phyloP scores from a whole-genome alignment of 495 filamentous ascomycete species.

The Podospora appendiculata region DNA sequence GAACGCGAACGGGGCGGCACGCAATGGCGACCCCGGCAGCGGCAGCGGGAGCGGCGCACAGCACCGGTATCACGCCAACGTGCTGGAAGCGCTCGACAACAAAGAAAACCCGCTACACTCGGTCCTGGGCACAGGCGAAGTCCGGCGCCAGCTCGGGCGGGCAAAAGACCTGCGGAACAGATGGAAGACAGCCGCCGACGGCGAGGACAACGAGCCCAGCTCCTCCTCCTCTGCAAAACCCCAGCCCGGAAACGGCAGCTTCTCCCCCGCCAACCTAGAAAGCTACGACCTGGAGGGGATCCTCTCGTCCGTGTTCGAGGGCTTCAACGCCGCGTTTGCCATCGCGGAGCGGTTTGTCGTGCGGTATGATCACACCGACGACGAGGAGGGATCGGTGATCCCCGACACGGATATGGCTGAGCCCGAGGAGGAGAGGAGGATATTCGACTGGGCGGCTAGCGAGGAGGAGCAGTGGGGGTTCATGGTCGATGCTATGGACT shows the following conservation, averaged over 20 bases:
- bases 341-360: slow-evolving; percentile 21
- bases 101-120: slow-evolving; percentile 40
- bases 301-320: slow-evolving; percentile 32
- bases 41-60: not conserved
- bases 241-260: too few species aligned
- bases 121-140: slow-evolving; percentile 40
- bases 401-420: too few species aligned
- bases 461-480: slow-evolving; percentile 44
- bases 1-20: not conserved
- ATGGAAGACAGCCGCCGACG: slow-evolving; percentile 56
- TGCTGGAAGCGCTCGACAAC: slow-evolving; percentile 47
- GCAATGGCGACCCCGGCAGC: not conserved
- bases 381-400: not conserved
- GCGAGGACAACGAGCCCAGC: slow-evolving; percentile 29
- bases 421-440: not conserved
- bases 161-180: slow-evolving; percentile 61
- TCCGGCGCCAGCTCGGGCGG: slow-evolving; percentile 39
- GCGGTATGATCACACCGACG: not conserved
- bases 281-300: slow-evolving; percentile 51
- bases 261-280: slow-evolving; percentile 30
- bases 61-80: slow-evolving; percentile 59
- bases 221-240: too few species aligned
- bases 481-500: slow-evolving; percentile 61
- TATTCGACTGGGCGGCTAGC: slow-evolving; percentile 9
- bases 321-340: slow-evolving; percentile 28